A percentile compares a stretch with the other conserved stretches of the same genome.
Evolutionary conservation across 306 rosid genomes (phyloP).

Genomic region (Fragaria nilgerrensis): DNA sequence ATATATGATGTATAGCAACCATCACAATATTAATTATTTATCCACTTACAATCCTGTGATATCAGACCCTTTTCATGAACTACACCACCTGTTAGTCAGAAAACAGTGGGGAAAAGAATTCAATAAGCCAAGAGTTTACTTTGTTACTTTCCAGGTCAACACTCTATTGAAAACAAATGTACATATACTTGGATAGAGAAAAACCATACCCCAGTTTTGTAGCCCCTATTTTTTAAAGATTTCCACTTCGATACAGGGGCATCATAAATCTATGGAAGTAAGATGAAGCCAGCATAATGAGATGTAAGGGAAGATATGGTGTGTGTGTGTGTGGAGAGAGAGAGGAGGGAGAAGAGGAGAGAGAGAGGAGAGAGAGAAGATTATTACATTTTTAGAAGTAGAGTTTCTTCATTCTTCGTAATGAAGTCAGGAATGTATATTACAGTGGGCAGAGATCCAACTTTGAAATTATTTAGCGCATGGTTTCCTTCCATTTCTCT

Average conservation of each 20-base stretch:
- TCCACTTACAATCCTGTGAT: slow-evolving; percentile 71
- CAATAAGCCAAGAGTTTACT: slow-evolving; percentile 19
- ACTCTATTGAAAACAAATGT: background rate
- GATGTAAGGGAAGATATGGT: background rate
- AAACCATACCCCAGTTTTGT: slow-evolving; percentile 80
- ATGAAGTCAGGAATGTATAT: slow-evolving; percentile 68
- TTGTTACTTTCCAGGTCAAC: background rate
- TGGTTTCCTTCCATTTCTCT: slow-evolving; percentile 45
- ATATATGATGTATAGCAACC: background rate
- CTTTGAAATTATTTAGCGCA: slow-evolving; percentile 36
- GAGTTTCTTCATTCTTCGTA: slow-evolving; percentile 39
- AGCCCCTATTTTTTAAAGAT: slow-evolving; percentile 76
- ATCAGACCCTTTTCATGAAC: slow-evolving; percentile 95
- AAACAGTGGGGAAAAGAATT: slow-evolving; percentile 20
- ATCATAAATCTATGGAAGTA: slow-evolving; percentile 55
- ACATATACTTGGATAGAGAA: background rate
- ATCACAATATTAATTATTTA: background rate
- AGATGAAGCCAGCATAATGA: slow-evolving; percentile 8
- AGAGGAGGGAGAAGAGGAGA: background rate
- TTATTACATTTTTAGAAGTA: slow-evolving; percentile 57
- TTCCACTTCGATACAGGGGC: slow-evolving; percentile 79
- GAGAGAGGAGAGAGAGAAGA: background rate
- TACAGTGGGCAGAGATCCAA: slow-evolving; percentile 65
- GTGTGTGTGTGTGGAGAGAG: background rate
- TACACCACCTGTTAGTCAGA: slow-evolving; percentile 62